phyloP scores from a whole-genome alignment of 805 yeast species.

The Alloascoidea africana region DNA sequence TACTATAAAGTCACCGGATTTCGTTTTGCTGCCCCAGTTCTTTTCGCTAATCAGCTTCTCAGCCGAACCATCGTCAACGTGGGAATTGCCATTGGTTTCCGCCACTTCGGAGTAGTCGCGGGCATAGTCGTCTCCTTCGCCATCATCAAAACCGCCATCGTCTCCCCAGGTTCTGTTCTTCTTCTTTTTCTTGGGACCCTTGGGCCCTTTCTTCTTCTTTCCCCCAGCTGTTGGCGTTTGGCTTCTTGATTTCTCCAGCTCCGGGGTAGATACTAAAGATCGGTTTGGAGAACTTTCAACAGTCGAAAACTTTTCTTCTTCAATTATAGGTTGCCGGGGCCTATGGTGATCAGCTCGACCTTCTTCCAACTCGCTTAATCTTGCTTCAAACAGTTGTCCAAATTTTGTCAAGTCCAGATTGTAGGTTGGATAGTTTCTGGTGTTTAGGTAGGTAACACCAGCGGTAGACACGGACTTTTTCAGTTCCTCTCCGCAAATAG shows the following conservation, averaged over 20 bases:
- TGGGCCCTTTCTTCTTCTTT: conserved; percentile 8
- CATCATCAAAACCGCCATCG: conserved; percentile 34
- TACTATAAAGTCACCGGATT: conserved; percentile 47
- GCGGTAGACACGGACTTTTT: conserved; percentile 4
- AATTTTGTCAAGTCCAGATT: conserved; percentile 3
- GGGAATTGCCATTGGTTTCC: conserved; percentile 17
- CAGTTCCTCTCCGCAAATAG: conserved; percentile 12
- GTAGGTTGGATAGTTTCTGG: conserved; percentile 15
- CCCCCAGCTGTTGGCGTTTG: not conserved
- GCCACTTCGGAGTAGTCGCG: conserved; percentile 10
- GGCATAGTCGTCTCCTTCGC: conserved; percentile 23
- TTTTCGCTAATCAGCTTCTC: conserved; percentile 8
- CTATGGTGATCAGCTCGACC: conserved; percentile 1
- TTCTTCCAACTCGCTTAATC: conserved; percentile 4
- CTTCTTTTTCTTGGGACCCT: conserved; percentile 9
- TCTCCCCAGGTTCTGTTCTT: conserved; percentile 53
- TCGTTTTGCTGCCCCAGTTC: conserved; percentile 25
- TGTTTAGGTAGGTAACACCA: conserved; percentile 17
- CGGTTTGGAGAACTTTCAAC: conserved; percentile 3
- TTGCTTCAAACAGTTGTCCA: not conserved
- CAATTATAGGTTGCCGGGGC: not conserved
- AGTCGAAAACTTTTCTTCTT: conserved; percentile 2
- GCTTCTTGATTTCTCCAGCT: conserved; percentile 2
- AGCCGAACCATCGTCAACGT: conserved; percentile 7
- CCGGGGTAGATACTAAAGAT: conserved; percentile 2